Evolutionary conservation across 148 eudicot species (phyloP).

Genomic region (Chenopodium suecicum): DNA sequence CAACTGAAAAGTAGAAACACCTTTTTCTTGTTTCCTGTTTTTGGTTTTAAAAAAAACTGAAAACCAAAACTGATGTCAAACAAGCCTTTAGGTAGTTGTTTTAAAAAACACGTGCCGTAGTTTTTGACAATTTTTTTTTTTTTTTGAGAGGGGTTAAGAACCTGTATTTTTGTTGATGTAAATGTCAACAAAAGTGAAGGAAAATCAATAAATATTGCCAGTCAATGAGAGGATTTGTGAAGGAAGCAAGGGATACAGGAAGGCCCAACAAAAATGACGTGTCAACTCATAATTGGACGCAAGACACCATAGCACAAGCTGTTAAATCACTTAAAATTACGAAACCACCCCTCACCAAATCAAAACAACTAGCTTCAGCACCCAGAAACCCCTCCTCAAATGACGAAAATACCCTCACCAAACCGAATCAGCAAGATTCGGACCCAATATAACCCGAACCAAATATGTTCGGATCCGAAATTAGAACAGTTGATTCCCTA

Average conservation of each 20-base stretch:
- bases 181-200: background rate
- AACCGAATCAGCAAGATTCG: background rate
- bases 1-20: no score
- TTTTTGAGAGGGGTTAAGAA: no score
- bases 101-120: no score
- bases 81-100: no score
- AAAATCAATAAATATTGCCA: slow-evolving; percentile 1
- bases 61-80: no score
- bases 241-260: background rate
- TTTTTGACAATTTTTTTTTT: no score
- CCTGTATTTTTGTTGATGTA: no score
- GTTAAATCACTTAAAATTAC: background rate
- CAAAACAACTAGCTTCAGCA: background rate
- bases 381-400: background rate
- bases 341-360: slow-evolving; percentile 11
- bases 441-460: background rate
- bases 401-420: background rate
- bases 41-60: no score
- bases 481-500: slow-evolving; percentile 12
- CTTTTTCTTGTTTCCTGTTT: no score
- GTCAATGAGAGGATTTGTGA: slow-evolving; percentile 18
- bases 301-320: slow-evolving; percentile 14
- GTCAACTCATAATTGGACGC: slow-evolving; percentile 5
- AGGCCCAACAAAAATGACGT: slow-evolving; percentile 6
- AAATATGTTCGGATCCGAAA: slow-evolving; percentile 1